phyloP scores from a whole-genome alignment of 2,329 filamentous ascomycete genomes.

The Podosphaera xanthii region DNA sequence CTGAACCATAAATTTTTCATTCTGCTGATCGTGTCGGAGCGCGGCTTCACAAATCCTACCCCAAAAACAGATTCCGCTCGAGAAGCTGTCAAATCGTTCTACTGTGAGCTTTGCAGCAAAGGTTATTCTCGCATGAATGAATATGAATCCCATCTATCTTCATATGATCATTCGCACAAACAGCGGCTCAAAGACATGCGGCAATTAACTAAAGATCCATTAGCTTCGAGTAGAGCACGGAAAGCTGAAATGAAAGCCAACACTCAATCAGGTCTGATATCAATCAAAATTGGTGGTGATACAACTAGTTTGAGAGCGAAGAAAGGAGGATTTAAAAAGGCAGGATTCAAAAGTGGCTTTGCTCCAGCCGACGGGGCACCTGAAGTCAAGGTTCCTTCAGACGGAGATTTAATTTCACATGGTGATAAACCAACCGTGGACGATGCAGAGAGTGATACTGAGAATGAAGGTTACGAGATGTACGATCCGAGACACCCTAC shows the following conservation, averaged over 20 bases:
- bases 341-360: slow-evolving; percentile 62
- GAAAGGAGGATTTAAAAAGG: slow-evolving; percentile 57
- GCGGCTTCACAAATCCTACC: slow-evolving; percentile 23
- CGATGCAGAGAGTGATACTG: slow-evolving; percentile 40
- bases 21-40: slow-evolving; percentile 13
- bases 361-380: slow-evolving; percentile 24
- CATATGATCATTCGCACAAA: slow-evolving; percentile 89
- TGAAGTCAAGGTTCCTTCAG: slow-evolving; percentile 7
- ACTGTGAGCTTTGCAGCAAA: slow-evolving; percentile 74
- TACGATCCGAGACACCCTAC: slow-evolving; percentile 40
- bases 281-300: slow-evolving; percentile 34
- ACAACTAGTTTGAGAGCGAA: slow-evolving; percentile 29
- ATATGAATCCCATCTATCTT: slow-evolving; percentile 81
- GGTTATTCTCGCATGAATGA: slow-evolving; percentile 90
- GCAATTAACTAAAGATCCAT: slow-evolving; percentile 52
- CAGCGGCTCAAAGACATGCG: slow-evolving; percentile 79
- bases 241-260: slow-evolving; percentile 49
- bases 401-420: slow-evolving; percentile 5
- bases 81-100: slow-evolving; percentile 59
- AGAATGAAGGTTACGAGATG: slow-evolving; percentile 48
- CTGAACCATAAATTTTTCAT: neutral
- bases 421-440: slow-evolving; percentile 18
- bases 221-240: slow-evolving; percentile 38
- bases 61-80: slow-evolving; percentile 39
- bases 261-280: slow-evolving; percentile 33